Evolutionary conservation across 1,139 yeast genomes (phyloP), one percentile per base, ranked within the genome.

Genomic region (Suhomyces terraborum): DNA sequence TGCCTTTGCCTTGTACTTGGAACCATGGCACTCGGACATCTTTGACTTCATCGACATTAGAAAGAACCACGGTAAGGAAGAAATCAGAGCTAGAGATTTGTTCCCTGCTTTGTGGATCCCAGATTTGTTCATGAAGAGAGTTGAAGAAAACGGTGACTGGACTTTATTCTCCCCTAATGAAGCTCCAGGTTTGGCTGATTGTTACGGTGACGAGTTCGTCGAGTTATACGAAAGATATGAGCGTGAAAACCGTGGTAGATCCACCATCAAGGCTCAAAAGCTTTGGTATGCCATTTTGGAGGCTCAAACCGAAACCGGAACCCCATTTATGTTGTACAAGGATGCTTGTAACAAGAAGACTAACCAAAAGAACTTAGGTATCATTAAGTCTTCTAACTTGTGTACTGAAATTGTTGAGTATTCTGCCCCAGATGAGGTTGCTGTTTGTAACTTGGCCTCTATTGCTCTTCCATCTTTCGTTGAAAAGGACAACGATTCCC

Each of bases 361-460:
- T 48, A 88, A 88, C 67, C 96, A 88, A 67, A 80, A 87, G 78
- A 88, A 88, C 63, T 72, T 88, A 63, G 96, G 96, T 58, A 74
- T 84, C 36, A 88, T 88, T 67, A 88, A 88, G 68, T 84, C 94
- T 31, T 87, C 95, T 29, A 88, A 88, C 67, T 74, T 88, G 67
- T 88, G 96, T 68, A 85, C 95, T 64, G 96, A 88, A 67, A 84
- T 88, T 58, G 91, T 88, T 43, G 95, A 88, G 67, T 88, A 86
- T 62, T 85, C 95, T 17, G 73, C 88, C 35, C 88, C 94, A 19
- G 89, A 85, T 40, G 96, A 88, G 71, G 87, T 86, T 48, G 94
- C 96, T 33, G 96, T 88, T 40, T 88, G 96, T 75, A 88, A 88
- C 67, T 75, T 88, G 64, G 96, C 95, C 14, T 87, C 95, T 17